Conservation (phyloP, 2,329 filamentous ascomycete genomes). For the Scopulariopsis brevicaulis region DNA sequence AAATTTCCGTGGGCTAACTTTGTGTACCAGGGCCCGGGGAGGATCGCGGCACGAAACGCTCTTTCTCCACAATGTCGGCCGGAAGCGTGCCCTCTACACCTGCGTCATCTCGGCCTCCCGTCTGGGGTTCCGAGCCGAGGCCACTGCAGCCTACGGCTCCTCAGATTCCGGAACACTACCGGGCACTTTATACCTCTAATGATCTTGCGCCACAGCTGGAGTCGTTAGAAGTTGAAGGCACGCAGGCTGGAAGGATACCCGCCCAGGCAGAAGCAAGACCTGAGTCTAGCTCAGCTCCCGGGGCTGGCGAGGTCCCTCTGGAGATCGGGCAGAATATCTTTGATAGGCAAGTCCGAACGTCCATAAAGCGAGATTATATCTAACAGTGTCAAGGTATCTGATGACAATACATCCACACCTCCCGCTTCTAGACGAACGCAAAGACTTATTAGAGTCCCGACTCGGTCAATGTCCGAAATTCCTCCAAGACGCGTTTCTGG, state of each 20-base stretch:
- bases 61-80: constrained; percentile 22
- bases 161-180: constrained; percentile 11
- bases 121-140: constrained; percentile 36
- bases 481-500: constrained; percentile 52
- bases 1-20: background rate
- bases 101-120: constrained; percentile 26
- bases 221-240: background rate
- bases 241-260: background rate
- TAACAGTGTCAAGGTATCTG: constrained; percentile 39
- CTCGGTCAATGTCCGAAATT: constrained; percentile 42
- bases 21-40: constrained; percentile 8
- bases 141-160: constrained; percentile 28
- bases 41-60: constrained; percentile 17
- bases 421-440: constrained; percentile 51
- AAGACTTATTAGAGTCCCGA: constrained; percentile 40
- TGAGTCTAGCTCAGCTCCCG: constrained; percentile 8
- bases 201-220: constrained; percentile 33
- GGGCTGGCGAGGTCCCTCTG: constrained; percentile 10
- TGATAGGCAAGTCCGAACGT: constrained; percentile 24
- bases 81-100: constrained; percentile 18
- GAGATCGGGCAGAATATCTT: constrained; percentile 33
- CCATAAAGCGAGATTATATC: background rate
- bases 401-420: constrained; percentile 54
- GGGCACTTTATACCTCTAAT: constrained; percentile 23
- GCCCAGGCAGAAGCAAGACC: background rate